phyloP scores from a whole-genome alignment of 768 basidiomycete genomes.

The Mycena vitilis region DNA sequence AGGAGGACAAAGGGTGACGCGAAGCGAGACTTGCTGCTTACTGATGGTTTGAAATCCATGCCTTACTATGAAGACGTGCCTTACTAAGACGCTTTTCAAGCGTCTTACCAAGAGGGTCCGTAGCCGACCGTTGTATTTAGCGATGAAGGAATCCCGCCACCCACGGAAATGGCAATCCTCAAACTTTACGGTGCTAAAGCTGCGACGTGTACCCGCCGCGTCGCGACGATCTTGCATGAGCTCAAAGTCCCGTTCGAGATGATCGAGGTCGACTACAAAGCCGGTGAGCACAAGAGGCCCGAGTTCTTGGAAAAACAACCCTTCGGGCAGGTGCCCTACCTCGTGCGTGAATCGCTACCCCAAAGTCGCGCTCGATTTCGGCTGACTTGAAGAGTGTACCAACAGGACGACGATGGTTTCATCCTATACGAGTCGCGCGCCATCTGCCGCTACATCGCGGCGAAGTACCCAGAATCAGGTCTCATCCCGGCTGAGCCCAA shows the following conservation, averaged over 20 bases:
- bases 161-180: slow-evolving; percentile 6
- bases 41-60: no score
- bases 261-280: slow-evolving; percentile 36
- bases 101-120: no score
- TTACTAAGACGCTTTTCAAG: no score
- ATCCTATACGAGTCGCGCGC: slow-evolving; percentile 60
- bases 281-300: slow-evolving; percentile 52
- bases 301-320: slow-evolving; percentile 54
- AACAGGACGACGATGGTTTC: slow-evolving; percentile 57
- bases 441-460: slow-evolving; percentile 57
- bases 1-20: no score
- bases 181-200: slow-evolving; percentile 20
- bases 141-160: no score
- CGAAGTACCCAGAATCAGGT: slow-evolving; percentile 53
- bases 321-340: slow-evolving; percentile 52
- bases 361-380: no score
- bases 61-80: no score
- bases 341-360: no score
- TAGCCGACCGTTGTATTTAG: no score
- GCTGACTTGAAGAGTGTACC: not conserved
- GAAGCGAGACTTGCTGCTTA: no score
- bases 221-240: slow-evolving; percentile 21
- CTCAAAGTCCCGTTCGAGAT: slow-evolving; percentile 28
- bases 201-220: slow-evolving; percentile 24
- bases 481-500: slow-evolving; percentile 49